A percentile compares a stretch with the other conserved stretches of the same genome.
Evolutionary conservation across 805 yeast genomes (phyloP).

Genomic region (Hanseniaspora occidentalis): DNA sequence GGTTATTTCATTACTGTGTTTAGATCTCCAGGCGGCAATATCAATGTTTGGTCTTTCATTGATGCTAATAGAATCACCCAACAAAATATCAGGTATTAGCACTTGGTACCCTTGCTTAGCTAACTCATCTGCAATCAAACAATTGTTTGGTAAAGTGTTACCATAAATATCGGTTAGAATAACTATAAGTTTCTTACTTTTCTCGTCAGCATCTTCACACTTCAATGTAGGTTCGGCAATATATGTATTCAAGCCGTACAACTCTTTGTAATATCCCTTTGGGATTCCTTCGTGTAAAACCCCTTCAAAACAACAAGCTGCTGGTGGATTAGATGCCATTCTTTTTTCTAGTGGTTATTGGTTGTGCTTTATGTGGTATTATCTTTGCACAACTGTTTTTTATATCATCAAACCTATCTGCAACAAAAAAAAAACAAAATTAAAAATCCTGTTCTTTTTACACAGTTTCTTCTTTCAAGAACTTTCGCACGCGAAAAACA

Average conservation of each 20-base stretch:
- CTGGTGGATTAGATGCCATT: conserved; percentile 43
- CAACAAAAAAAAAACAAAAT: too few relatives aligned
- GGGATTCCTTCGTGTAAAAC: conserved; percentile 39
- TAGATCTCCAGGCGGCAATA: conserved; percentile 36
- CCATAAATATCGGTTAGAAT: conserved; percentile 66
- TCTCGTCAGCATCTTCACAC: conserved; percentile 1
- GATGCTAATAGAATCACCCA: conserved; percentile 33
- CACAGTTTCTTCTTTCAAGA: too few relatives aligned
- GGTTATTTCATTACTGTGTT: conserved; percentile 37
- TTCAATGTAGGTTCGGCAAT: conserved; percentile 16
- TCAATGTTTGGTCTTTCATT: conserved; percentile 15
- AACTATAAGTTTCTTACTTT: conserved; percentile 37
- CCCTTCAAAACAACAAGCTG: conserved; percentile 34
- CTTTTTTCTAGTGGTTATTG: conserved; percentile 1
- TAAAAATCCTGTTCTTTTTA: too few relatives aligned
- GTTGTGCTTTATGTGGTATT: neutral
- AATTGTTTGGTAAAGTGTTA: conserved; percentile 38
- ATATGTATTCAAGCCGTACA: conserved; percentile 35
- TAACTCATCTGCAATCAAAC: conserved; percentile 53
- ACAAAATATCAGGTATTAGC: conserved; percentile 63
- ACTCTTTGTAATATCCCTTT: conserved; percentile 31
- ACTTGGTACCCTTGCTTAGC: conserved; percentile 54
- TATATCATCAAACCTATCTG: too few relatives aligned
- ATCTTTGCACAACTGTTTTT: neutral
- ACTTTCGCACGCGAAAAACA: too few relatives aligned